Evolutionary conservation across 208 protist genomes (phyloP).

Genomic region (Leishmania amazonensis): DNA sequence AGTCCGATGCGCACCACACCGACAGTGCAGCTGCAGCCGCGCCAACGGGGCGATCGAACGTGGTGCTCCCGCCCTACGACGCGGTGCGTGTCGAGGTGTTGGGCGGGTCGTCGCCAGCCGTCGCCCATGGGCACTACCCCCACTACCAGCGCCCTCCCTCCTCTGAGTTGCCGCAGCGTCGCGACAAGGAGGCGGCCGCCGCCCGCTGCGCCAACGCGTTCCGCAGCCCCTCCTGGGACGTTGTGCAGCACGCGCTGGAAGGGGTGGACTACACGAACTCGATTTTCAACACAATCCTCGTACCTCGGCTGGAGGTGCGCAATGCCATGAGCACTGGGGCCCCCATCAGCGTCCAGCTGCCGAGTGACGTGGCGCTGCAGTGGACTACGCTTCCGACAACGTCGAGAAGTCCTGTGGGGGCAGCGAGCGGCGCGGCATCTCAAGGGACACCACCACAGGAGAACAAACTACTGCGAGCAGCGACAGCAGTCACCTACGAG

Average conservation of each 20-base stretch:
- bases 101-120: constrained; percentile 15
- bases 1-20: neutral
- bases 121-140: neutral
- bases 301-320: constrained; percentile 56
- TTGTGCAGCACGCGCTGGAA: constrained; percentile 63
- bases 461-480: constrained; percentile 33
- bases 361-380: constrained; percentile 31
- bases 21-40: neutral
- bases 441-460: neutral
- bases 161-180: neutral
- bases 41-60: neutral
- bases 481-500: constrained; percentile 75
- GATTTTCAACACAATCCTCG: constrained; percentile 68
- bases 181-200: neutral
- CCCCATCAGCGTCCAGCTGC: constrained; percentile 40
- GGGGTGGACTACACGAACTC: constrained; percentile 57
- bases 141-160: neutral
- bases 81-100: constrained; percentile 62
- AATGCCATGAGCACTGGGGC: constrained; percentile 51
- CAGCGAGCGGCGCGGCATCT: neutral
- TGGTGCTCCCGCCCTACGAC: constrained; percentile 51
- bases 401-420: neutral
- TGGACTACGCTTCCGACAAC: constrained; percentile 37
- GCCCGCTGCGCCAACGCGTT: neutral
- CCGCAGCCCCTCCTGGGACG: constrained; percentile 52